These are phyloP conservation scores for Sisymbrium irio DNA, from an alignment of 345 rosid species.

Conservation along the genomic window DNA sequence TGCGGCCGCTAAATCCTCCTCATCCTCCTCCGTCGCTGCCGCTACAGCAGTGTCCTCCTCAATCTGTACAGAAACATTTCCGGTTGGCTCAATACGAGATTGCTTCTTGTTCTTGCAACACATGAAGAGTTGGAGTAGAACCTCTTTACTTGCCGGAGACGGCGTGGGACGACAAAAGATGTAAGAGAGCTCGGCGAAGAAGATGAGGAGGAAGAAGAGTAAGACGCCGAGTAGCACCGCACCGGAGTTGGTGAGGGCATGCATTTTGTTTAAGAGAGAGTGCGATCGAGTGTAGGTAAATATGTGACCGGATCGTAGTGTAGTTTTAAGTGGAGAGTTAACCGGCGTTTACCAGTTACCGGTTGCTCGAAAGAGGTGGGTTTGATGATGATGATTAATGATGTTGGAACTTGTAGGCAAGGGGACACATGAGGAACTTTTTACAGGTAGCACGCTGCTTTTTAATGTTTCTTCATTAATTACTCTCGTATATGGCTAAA, in stretches of 20 bases:
- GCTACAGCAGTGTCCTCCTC: neutral
- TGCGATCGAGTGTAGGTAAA: neutral
- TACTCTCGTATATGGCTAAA: neutral
- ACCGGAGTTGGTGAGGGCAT: slow-evolving; percentile 36
- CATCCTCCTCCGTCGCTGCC: slow-evolving; percentile 6
- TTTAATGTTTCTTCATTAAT: slow-evolving; percentile 14
- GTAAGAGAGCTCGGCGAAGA: slow-evolving; percentile 31
- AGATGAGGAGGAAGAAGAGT: slow-evolving; percentile 24
- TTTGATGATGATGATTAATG: slow-evolving; percentile 39
- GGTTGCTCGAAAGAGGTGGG: slow-evolving; percentile 13
- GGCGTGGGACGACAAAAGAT: slow-evolving; percentile 27
- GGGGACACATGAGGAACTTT: slow-evolving; percentile 32
- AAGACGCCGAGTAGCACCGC: slow-evolving; percentile 33
- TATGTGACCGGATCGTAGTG: neutral
- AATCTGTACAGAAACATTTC: slow-evolving; percentile 19
- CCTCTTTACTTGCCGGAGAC: slow-evolving; percentile 29
- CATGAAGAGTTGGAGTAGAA: slow-evolving; percentile 22
- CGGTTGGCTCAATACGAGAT: slow-evolving; percentile 32
- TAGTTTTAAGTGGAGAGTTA: slow-evolving; percentile 11
- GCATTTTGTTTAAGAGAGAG: slow-evolving; percentile 7
- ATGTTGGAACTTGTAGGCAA: slow-evolving; percentile 34
- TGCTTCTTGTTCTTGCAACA: slow-evolving; percentile 28
- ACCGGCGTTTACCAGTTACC: slow-evolving; percentile 27
- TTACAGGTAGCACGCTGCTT: slow-evolving; percentile 30
- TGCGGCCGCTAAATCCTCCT: neutral